Evolutionary conservation across 805 yeast species (phyloP).

Genomic region (Yarrowia hollandica): DNA sequence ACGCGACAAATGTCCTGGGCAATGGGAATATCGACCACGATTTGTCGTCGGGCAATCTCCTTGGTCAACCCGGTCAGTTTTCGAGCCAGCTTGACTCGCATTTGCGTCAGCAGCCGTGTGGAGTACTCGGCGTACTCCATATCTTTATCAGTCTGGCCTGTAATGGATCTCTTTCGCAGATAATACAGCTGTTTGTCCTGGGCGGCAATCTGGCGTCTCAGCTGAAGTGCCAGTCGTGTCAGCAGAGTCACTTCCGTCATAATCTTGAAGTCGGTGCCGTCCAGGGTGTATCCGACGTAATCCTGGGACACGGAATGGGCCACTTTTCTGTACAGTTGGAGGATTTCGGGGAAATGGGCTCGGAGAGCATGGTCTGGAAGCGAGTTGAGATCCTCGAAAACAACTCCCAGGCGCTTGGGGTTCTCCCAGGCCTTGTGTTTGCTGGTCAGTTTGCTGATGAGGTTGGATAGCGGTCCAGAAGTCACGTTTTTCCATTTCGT

Average conservation of each 20-base stretch:
- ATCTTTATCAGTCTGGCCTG: neutral
- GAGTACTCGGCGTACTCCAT: neutral
- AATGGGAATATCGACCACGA: neutral
- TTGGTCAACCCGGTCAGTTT: constrained; percentile 5
- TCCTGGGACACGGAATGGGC: constrained; percentile 13
- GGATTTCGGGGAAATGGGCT: constrained; percentile 1
- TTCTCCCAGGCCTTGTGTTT: constrained; percentile 1
- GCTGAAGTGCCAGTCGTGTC: neutral
- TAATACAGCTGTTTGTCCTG: neutral
- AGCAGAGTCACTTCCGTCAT: neutral
- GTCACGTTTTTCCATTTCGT: neutral
- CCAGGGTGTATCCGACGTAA: constrained; percentile 21
- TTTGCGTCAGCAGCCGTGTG: neutral
- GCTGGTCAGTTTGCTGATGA: neutral
- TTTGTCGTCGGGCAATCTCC: constrained; percentile 12
- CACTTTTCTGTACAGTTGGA: constrained; percentile 15
- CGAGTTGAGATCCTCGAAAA: neutral
- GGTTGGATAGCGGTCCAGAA: neutral
- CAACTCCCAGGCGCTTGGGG: neutral
- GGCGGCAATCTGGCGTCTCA: neutral
- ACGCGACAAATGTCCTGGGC: constrained; percentile 17
- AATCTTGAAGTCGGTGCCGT: constrained; percentile 1
- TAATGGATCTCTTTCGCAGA: neutral
- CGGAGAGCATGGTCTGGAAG: constrained; percentile 4
- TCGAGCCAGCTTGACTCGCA: constrained; percentile 12